Evolutionary conservation across 2,329 filamentous ascomycete species (phyloP).

Genomic region (Penicillium sp.): DNA sequence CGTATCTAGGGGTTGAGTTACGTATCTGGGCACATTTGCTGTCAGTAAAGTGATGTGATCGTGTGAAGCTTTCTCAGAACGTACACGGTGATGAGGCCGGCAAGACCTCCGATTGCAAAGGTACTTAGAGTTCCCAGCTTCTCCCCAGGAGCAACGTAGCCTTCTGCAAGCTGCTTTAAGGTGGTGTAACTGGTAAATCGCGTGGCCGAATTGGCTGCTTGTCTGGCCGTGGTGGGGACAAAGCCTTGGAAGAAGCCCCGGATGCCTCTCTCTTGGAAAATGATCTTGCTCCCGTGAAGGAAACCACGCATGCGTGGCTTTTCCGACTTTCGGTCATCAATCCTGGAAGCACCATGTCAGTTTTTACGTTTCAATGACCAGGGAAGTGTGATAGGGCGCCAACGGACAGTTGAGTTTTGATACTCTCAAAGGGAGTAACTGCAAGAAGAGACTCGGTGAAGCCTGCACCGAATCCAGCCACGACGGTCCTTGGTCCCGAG

Average conservation of each 20-base stretch:
- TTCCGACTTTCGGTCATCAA: conserved; percentile 84
- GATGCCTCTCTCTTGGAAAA: conserved; percentile 79
- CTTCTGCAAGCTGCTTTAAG: conserved; percentile 83
- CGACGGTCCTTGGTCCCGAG: conserved; percentile 80
- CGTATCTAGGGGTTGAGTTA: conserved; percentile 72
- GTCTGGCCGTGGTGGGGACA: conserved; percentile 85
- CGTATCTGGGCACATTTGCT: conserved; percentile 36
- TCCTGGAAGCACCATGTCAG: conserved; percentile 48
- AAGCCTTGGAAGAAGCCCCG: conserved; percentile 96
- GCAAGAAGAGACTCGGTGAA: conserved; percentile 89
- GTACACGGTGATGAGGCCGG: conserved; percentile 83
- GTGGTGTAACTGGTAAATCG: conserved; percentile 88
- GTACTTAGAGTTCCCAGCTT: conserved; percentile 84
- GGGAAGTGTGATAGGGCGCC: background rate
- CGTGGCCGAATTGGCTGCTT: conserved; percentile 89
- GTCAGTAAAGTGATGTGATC: background rate
- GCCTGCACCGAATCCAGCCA: conserved; percentile 90
- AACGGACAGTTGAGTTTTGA: conserved; percentile 84
- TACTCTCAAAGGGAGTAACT: conserved; percentile 94
- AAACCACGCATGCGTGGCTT: conserved; percentile 88
- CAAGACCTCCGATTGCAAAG: conserved; percentile 83
- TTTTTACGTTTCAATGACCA: background rate
- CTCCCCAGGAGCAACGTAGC: conserved; percentile 88
- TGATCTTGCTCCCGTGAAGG: conserved; percentile 80
- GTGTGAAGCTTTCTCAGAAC: conserved; percentile 1